These are phyloP conservation scores for Huntiella abstrusa DNA, from an alignment of 2,329 filamentous ascomycete genomes.

Conservation along the genomic window DNA sequence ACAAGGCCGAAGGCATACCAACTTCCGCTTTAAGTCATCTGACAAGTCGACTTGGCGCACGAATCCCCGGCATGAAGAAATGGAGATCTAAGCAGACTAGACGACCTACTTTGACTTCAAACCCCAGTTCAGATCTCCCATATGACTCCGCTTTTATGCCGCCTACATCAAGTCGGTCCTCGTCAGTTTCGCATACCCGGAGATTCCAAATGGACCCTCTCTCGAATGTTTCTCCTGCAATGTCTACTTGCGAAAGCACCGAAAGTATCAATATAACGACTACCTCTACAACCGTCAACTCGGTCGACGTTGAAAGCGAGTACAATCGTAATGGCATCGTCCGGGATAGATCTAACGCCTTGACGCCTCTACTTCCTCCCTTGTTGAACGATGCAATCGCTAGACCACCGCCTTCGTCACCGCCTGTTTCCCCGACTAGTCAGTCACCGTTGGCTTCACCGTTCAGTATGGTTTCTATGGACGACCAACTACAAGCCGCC, in stretches of 20 bases:
- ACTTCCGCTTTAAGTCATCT: constrained; percentile 44
- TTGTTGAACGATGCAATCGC: constrained; percentile 38
- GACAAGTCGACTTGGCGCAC: constrained; percentile 45
- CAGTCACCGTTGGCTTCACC: constrained; percentile 57
- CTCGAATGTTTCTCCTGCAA: constrained; percentile 41
- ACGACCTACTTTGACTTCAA: constrained; percentile 26
- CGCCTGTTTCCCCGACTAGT: constrained; percentile 21
- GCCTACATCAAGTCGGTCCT: constrained; percentile 45
- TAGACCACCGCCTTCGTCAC: constrained; percentile 15
- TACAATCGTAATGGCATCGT: constrained; percentile 18
- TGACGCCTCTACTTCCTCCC: constrained; percentile 72
- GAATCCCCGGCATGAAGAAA: constrained; percentile 33
- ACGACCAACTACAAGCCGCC: constrained; percentile 32
- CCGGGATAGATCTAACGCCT: constrained; percentile 43
- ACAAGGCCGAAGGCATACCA: constrained; percentile 12
- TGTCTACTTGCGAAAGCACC: constrained; percentile 41
- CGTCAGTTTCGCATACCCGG: constrained; percentile 40
- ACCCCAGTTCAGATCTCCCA: constrained; percentile 63
- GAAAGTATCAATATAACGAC: constrained; percentile 30
- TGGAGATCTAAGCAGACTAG: constrained; percentile 24
- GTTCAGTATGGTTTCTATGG: constrained; percentile 27
- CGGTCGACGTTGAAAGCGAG: constrained; percentile 22
- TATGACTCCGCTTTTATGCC: constrained; percentile 53
- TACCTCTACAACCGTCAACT: constrained; percentile 17
- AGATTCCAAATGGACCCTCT: constrained; percentile 30